Evolutionary conservation across 2,329 filamentous ascomycete genomes (phyloP), one percentile per base, ranked within the genome.

Genomic region (Parascedosporium putredinis): DNA sequence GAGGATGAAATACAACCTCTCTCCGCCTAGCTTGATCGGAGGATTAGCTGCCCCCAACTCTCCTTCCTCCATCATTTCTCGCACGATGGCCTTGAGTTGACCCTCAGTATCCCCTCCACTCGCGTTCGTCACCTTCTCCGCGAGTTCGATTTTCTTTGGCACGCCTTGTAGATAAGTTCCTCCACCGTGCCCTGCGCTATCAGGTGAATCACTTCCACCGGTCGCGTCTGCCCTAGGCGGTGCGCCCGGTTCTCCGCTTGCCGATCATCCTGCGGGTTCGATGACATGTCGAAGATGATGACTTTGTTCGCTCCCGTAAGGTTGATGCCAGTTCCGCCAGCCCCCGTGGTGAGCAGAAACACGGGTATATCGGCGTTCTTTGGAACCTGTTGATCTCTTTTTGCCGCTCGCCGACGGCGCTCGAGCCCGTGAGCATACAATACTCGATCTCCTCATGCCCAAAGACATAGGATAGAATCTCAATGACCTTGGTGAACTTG

Each of bases 261-360:
- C n/a, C 95, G 83, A 62, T 98, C 93, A 57, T 97, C 91, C 62
- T 98, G 93, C 0, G 93, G 93, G 58, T 98, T 98, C 69, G 96
- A 95, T n/a, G 84, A 88, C 55, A 86, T 86, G 66, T 98, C 93
- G 63, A 97, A 96, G 60, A 98, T 93, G 66, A 98, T 81, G 57
- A 98, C 91, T 67, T 96, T 97, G 71, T 97, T 97, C 4, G 93
- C 93, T 31, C 86, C 87, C 6, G 91, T 93, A 50, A 98, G 70
- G 65, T 98, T 98, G 70, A 98, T 94, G 36, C 93, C 93, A 0
- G 91, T 93, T n/a, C 93, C 93, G 48, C 93, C 93, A 0, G 91
- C 90, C 53, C 89, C 91, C 0, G 93, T 98, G 1, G 87, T 93
- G 5, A 98, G 78, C 55, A 98, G 77, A 65, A 98, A 98, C 1